A percentile compares a stretch with the other conserved stretches of the same genome.
Conservation (phyloP, 2,329 filamentous ascomycete species). For the Fusarium sarcochroum region DNA sequence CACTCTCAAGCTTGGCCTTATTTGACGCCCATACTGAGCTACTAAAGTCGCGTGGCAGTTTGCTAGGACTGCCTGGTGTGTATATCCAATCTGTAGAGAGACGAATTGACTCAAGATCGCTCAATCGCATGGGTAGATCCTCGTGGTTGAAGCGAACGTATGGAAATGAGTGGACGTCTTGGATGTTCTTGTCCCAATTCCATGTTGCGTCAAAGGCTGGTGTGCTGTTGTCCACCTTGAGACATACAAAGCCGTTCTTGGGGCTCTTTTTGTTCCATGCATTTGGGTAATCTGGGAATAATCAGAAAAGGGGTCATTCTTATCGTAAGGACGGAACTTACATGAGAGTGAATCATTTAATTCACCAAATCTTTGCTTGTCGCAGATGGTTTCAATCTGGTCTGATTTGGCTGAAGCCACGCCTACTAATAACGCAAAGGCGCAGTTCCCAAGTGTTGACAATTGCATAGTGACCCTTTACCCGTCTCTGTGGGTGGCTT, state of each 20-base stretch:
- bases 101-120: constrained; percentile 38
- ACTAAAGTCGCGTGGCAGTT: constrained; percentile 30
- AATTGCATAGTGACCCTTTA: constrained; percentile 14
- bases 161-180: constrained; percentile 47
- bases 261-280: constrained; percentile 47
- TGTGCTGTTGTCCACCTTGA: constrained; percentile 46
- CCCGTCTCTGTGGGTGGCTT: background rate
- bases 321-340: background rate
- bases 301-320: background rate
- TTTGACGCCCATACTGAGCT: constrained; percentile 30
- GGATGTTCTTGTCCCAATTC: constrained; percentile 44
- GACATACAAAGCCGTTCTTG: constrained; percentile 42
- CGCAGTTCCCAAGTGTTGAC: background rate
- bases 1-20: constrained; percentile 25
- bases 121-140: constrained; percentile 39
- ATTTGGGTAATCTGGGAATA: constrained; percentile 43
- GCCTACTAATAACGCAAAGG: background rate
- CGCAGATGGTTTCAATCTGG: constrained; percentile 10
- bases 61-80: constrained; percentile 19
- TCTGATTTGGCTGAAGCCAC: background rate
- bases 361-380: constrained; percentile 26
- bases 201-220: constrained; percentile 41
- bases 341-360: constrained; percentile 39
- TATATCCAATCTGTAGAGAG: constrained; percentile 46
- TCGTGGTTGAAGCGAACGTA: constrained; percentile 45